phyloP scores from a whole-genome alignment of 768 basidiomycete species.

The Termitomyces sp. region DNA sequence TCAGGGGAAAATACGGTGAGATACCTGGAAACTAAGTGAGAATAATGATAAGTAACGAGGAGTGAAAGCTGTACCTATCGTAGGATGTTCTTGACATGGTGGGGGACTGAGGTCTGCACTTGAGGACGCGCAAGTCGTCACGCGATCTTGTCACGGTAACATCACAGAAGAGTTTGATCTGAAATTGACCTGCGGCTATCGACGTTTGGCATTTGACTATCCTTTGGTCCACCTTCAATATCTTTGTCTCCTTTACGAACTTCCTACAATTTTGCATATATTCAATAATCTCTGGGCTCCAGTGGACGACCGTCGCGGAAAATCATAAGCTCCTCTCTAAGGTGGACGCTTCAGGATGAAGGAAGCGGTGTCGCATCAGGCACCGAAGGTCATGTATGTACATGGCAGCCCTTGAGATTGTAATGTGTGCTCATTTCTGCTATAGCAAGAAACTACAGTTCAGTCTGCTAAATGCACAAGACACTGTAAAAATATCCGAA shows the following conservation, averaged over 20 bases:
- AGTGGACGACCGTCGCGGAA: not conserved
- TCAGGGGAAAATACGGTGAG: conserved; percentile 97
- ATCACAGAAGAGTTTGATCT: conserved; percentile 15
- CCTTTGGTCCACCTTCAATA: not conserved
- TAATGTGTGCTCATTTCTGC: not conserved
- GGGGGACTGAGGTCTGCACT: conserved; percentile 15
- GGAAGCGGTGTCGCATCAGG: conserved; percentile 72
- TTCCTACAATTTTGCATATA: not conserved
- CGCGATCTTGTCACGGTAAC: conserved; percentile 34
- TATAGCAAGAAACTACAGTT: conserved; percentile 93
- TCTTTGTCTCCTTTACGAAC: not conserved
- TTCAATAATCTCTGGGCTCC: no score
- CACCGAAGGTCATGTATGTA: conserved; percentile 20
- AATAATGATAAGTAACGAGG: not conserved
- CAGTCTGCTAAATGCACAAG: conserved; percentile 87
- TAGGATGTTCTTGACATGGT: conserved; percentile 93
- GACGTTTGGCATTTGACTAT: not conserved
- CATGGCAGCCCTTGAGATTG: not conserved
- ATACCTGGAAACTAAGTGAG: conserved; percentile 48
- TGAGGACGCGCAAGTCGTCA: conserved; percentile 53
- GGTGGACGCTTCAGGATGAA: conserved; percentile 46
- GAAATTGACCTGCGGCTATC: not conserved
- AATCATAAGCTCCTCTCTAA: not conserved
- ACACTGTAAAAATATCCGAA: conserved; percentile 93
- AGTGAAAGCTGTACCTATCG: conserved; percentile 53